Conservation (phyloP, 768 basidiomycete genomes). For the Naganishia kalamii region DNA sequence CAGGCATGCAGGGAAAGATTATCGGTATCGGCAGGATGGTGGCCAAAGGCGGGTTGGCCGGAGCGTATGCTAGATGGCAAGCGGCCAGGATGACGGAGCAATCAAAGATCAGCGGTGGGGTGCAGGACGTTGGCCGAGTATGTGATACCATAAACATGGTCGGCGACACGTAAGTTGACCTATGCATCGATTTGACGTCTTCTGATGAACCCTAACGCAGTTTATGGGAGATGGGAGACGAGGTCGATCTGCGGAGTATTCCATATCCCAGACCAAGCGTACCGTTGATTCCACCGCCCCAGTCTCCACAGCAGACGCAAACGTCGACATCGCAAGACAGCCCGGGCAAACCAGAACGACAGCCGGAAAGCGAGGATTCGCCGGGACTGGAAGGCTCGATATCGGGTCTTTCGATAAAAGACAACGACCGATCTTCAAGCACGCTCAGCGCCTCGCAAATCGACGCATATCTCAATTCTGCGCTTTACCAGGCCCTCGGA, state of each 20-base stretch:
- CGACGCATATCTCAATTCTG: constrained; percentile 19
- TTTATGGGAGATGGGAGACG: constrained; percentile 40
- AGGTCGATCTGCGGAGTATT: constrained; percentile 28
- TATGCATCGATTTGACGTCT: neutral
- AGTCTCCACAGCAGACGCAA: neutral
- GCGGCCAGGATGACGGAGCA: constrained; percentile 18
- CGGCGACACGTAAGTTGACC: constrained; percentile 36
- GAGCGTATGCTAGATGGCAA: constrained; percentile 34
- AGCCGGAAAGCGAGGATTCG: neutral
- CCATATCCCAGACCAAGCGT: constrained; percentile 24
- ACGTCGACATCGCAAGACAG: neutral
- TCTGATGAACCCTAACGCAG: constrained; percentile 16
- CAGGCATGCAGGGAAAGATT: constrained; percentile 28
- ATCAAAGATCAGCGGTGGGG: constrained; percentile 23
- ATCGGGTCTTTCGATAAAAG: neutral
- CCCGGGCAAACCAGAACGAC: too few species aligned
- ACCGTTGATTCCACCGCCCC: constrained; percentile 26
- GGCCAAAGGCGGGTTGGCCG: constrained; percentile 35
- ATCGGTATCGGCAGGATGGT: constrained; percentile 38
- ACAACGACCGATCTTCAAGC: too few species aligned
- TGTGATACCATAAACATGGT: constrained; percentile 41
- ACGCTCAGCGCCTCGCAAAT: constrained; percentile 14
- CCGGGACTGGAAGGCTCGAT: neutral
- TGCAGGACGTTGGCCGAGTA: constrained; percentile 39
- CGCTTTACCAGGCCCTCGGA: constrained; percentile 33